Evolutionary conservation across 192 early-diverging fungal genomes (phyloP).

Genomic region (Backusella morwellensis): DNA sequence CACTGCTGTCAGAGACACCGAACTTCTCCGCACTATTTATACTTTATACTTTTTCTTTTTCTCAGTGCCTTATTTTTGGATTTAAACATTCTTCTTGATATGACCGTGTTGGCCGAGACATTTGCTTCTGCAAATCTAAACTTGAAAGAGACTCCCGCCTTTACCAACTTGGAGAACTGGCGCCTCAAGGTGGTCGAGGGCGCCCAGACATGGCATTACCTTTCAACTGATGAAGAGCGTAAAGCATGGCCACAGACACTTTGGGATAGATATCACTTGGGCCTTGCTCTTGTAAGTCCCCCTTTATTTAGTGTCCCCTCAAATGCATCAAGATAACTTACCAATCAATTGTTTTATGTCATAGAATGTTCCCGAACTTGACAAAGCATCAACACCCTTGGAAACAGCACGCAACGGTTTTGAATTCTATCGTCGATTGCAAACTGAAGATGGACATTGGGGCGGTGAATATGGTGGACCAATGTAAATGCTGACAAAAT

Average conservation of each 20-base stretch:
- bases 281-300: slow-evolving; percentile 51
- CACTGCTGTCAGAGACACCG: not conserved
- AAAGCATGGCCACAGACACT: slow-evolving; percentile 71
- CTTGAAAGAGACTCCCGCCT: slow-evolving; percentile 19
- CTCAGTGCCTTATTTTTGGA: not conserved
- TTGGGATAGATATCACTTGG: slow-evolving; percentile 90
- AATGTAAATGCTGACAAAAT: slow-evolving; percentile 43
- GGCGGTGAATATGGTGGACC: slow-evolving; percentile 96
- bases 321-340: not conserved
- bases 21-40: not conserved
- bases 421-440: slow-evolving; percentile 82
- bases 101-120: not conserved
- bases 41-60: not conserved
- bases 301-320: not conserved
- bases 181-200: slow-evolving; percentile 82
- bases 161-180: slow-evolving; percentile 85
- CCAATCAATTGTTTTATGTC: not conserved
- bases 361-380: slow-evolving; percentile 53
- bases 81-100: not conserved
- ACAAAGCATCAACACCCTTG: slow-evolving; percentile 63
- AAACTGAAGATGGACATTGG: slow-evolving; percentile 94
- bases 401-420: slow-evolving; percentile 91
- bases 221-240: slow-evolving; percentile 49
- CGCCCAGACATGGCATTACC: slow-evolving; percentile 90
- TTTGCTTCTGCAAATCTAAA: slow-evolving; percentile 21